Conservation (phyloP, 2,329 filamentous ascomycete genomes). For the Aspergillus hiratsukae region DNA sequence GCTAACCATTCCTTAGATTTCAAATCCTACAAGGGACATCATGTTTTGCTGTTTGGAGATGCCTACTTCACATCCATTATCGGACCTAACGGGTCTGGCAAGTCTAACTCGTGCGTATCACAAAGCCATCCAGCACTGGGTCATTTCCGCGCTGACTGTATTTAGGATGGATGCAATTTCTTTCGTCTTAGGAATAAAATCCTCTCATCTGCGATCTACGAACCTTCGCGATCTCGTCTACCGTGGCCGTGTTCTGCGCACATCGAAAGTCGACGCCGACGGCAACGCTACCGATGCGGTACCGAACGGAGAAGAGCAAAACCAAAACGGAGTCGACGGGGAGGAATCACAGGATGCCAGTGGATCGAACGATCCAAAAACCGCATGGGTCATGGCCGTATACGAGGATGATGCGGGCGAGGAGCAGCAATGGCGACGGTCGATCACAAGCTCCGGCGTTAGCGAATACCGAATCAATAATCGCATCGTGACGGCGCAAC, state of each 20-base stretch:
- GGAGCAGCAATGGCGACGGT: constrained; percentile 92
- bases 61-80: constrained; percentile 99
- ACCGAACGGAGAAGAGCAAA: constrained; percentile 58
- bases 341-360: constrained; percentile 59
- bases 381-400: constrained; percentile 98
- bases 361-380: constrained; percentile 72
- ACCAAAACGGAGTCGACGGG: constrained; percentile 49
- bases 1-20: constrained; percentile 63
- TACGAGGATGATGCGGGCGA: constrained; percentile 97
- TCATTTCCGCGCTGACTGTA: constrained; percentile 18
- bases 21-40: constrained; percentile 98
- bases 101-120: constrained; percentile 82
- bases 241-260: constrained; percentile 86
- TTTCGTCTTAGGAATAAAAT: constrained; percentile 97
- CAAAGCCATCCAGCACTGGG: neutral
- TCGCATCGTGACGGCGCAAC: constrained; percentile 75
- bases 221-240: constrained; percentile 95
- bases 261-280: constrained; percentile 87
- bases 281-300: constrained; percentile 63
- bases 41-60: constrained; percentile 90
- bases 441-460: constrained; percentile 79
- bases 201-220: constrained; percentile 90
- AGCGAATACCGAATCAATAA: constrained; percentile 99
- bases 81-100: constrained; percentile 97
- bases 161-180: constrained; percentile 96